These are phyloP conservation scores for Chenopodium quinoa DNA, from an alignment of 148 eudicot species.

Conservation along the genomic window DNA sequence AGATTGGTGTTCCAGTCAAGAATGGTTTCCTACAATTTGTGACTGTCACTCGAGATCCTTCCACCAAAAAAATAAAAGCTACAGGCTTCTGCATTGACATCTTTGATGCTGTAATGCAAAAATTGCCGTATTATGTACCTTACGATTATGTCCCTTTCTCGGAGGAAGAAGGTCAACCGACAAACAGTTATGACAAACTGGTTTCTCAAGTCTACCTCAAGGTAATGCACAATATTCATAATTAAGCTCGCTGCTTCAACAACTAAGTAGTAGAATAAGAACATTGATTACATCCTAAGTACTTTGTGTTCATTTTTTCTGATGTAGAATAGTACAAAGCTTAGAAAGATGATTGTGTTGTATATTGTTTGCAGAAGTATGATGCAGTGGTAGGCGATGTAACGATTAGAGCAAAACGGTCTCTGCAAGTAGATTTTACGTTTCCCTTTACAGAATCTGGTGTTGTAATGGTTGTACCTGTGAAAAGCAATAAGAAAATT, in stretches of 20 bases:
- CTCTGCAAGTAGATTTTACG: constrained; percentile 50
- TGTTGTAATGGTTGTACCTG: constrained; percentile 49
- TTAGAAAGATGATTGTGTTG: background rate
- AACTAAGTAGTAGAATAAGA: too few relatives aligned
- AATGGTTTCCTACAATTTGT: constrained; percentile 47
- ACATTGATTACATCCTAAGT: too few relatives aligned
- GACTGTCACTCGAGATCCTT: constrained; percentile 24
- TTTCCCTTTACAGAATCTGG: constrained; percentile 70
- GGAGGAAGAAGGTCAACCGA: constrained; percentile 27
- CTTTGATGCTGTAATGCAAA: constrained; percentile 47
- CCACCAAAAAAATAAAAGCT: constrained; percentile 25
- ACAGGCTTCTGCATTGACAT: constrained; percentile 59
- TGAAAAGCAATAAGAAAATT: constrained; percentile 38
- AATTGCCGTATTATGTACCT: constrained; percentile 44
- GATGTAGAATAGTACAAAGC: background rate
- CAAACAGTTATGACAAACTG: constrained; percentile 30
- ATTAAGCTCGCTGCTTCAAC: too few relatives aligned
- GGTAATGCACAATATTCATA: constrained; percentile 18
- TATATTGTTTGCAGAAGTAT: constrained; percentile 33
- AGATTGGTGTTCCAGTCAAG: constrained; percentile 53
- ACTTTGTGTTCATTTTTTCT: background rate
- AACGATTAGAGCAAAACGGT: constrained; percentile 50
- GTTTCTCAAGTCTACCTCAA: constrained; percentile 30
- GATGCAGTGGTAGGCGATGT: constrained; percentile 66
- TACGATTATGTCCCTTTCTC: constrained; percentile 50